A percentile compares a stretch with the other conserved stretches of the same genome.
Evolutionary conservation across 2,329 filamentous ascomycete genomes (phyloP).

Genomic region (Chaetomiaceae sp.): DNA sequence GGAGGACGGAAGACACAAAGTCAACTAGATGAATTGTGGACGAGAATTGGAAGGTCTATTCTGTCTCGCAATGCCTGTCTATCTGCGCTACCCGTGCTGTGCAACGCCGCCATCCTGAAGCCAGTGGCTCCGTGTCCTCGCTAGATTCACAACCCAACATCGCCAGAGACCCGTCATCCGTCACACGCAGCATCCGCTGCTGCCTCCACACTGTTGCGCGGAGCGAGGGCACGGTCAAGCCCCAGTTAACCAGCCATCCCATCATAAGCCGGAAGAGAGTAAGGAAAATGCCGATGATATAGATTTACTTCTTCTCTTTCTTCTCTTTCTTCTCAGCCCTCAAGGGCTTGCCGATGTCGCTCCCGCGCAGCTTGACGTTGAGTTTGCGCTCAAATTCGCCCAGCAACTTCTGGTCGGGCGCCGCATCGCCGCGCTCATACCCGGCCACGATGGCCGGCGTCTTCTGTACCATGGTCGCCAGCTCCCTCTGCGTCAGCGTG

Average conservation of each 20-base stretch:
- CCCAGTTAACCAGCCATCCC: too few species aligned
- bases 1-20: constrained; percentile 13
- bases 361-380: constrained; percentile 80
- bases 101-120: constrained; percentile 10
- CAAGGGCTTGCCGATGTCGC: constrained; percentile 65
- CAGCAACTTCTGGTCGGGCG: constrained; percentile 80
- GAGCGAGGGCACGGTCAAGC: too few species aligned
- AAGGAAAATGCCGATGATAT: too few species aligned
- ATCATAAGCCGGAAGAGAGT: too few species aligned
- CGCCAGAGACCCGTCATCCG: constrained; percentile 8
- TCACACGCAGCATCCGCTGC: constrained; percentile 3
- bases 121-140: constrained; percentile 8
- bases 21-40: too few species aligned
- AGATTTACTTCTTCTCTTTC: constrained; percentile 20
- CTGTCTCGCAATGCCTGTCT: constrained; percentile 13
- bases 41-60: constrained; percentile 11
- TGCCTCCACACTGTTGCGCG: background rate
- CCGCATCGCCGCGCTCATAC: constrained; percentile 73
- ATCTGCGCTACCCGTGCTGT: constrained; percentile 4
- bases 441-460: constrained; percentile 73
- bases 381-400: constrained; percentile 73
- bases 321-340: constrained; percentile 31
- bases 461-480: constrained; percentile 84
- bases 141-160: constrained; percentile 12
- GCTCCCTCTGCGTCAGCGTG: constrained; percentile 87